Percentiles rank a stretch among this genome's conserved stretches.
phyloP scores from a whole-genome alignment of 2,329 filamentous ascomycete genomes.

The Ophiostoma angusticollis region DNA sequence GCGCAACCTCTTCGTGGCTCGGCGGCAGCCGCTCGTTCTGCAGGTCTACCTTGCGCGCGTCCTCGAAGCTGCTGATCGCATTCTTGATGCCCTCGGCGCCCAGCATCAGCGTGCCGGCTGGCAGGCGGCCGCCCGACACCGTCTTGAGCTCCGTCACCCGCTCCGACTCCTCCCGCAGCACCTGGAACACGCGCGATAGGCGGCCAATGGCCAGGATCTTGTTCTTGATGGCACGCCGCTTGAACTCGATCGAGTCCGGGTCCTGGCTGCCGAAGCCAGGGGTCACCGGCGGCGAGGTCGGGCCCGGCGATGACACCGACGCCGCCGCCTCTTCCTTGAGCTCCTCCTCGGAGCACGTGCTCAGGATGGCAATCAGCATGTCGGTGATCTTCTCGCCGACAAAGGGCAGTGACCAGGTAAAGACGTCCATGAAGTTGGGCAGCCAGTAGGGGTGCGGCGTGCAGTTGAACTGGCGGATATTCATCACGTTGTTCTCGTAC shows the following conservation, averaged over 20 bases:
- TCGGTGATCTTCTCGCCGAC: slow-evolving; percentile 99
- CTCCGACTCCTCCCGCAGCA: slow-evolving; percentile 93
- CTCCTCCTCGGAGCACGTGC: slow-evolving; percentile 98
- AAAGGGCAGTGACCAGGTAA: slow-evolving; percentile 98
- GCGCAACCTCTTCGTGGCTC: slow-evolving; percentile 79
- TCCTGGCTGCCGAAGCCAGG: slow-evolving; percentile 33
- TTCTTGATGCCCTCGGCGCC: slow-evolving; percentile 98
- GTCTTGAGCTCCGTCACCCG: slow-evolving; percentile 96
- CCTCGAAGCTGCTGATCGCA: slow-evolving; percentile 91
- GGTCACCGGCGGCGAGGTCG: slow-evolving; percentile 58
- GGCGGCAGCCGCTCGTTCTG: slow-evolving; percentile 94
- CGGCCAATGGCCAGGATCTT: slow-evolving; percentile 97
- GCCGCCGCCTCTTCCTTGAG: slow-evolving; percentile 70
- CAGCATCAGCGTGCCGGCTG: slow-evolving; percentile 92
- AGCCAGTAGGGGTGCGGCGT: slow-evolving; percentile 99
- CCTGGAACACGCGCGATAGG: slow-evolving; percentile 94
- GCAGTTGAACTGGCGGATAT: slow-evolving; percentile 99
- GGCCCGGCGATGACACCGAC: slow-evolving; percentile 54
- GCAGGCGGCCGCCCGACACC: slow-evolving; percentile 79
- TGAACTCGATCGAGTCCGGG: slow-evolving; percentile 80
- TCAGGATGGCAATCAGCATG: slow-evolving; percentile 97
- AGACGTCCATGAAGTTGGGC: slow-evolving; percentile 99
- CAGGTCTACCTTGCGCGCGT: slow-evolving; percentile 89
- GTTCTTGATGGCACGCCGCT: slow-evolving; percentile 96
- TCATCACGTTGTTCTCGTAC: slow-evolving; percentile 99